Conservation (phyloP, 495 filamentous ascomycete species). For the Xylaria intraflava region DNA sequence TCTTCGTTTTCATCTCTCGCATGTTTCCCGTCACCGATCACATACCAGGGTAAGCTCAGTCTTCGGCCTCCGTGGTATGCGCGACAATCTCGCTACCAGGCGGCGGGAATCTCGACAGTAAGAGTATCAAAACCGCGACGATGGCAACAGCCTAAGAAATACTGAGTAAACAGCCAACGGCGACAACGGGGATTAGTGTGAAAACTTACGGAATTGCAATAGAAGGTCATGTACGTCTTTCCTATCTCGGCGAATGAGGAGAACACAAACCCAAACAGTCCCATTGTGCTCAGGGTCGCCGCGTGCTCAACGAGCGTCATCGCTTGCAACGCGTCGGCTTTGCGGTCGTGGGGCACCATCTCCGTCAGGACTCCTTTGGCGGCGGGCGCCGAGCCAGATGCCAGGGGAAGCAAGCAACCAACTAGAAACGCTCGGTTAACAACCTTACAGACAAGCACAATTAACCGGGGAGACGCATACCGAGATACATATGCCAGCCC, state of each 20-base stretch:
- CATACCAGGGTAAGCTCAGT: neutral
- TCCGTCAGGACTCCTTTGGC: slow-evolving; percentile 51
- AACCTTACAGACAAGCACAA: neutral
- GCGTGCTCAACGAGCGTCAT: slow-evolving; percentile 48
- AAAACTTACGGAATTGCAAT: slow-evolving; percentile 40
- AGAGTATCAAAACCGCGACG: slow-evolving; percentile 34
- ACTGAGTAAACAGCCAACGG: neutral
- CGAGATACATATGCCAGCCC: slow-evolving; percentile 48
- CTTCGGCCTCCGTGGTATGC: neutral
- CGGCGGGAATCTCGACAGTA: slow-evolving; percentile 41
- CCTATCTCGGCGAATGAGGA: slow-evolving; percentile 40
- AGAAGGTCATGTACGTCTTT: slow-evolving; percentile 43
- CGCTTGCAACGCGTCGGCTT: slow-evolving; percentile 45
- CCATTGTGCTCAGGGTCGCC: slow-evolving; percentile 41
- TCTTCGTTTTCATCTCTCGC: neutral
- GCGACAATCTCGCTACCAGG: slow-evolving; percentile 28
- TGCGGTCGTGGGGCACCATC: slow-evolving; percentile 40
- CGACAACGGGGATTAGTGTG: neutral
- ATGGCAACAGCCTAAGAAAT: slow-evolving; percentile 33
- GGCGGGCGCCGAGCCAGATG: slow-evolving; percentile 43
- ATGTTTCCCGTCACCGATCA: neutral
- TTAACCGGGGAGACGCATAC: slow-evolving; percentile 13
- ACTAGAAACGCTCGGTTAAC: slow-evolving; percentile 17
- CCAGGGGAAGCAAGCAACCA: slow-evolving; percentile 42
- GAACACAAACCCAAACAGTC: slow-evolving; percentile 46